phyloP scores from a whole-genome alignment of 2,329 filamentous ascomycete species.

The Fusarium abutilonis region DNA sequence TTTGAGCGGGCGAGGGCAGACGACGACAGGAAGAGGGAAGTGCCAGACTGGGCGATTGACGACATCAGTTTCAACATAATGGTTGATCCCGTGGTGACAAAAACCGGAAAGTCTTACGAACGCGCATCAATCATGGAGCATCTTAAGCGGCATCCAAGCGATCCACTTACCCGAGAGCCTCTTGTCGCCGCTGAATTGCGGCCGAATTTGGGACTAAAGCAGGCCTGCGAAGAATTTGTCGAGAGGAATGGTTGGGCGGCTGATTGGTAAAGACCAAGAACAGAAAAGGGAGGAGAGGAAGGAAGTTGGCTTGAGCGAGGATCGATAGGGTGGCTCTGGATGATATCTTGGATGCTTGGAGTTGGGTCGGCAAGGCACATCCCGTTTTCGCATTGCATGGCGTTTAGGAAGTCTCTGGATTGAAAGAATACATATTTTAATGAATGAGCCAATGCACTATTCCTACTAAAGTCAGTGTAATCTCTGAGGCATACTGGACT shows the following conservation, averaged over 20 bases:
- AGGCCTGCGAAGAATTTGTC: slow-evolving; percentile 86
- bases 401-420: slow-evolving; percentile 11
- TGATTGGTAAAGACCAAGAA: slow-evolving; percentile 71
- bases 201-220: slow-evolving; percentile 82
- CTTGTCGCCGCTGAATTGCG: slow-evolving; percentile 75
- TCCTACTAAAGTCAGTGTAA: no score
- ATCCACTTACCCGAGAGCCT: slow-evolving; percentile 85
- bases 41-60: slow-evolving; percentile 81
- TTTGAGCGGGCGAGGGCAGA: slow-evolving; percentile 63
- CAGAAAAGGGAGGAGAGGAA: background rate
- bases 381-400: slow-evolving; percentile 19
- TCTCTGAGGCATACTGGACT: no score
- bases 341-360: slow-evolving; percentile 15
- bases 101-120: slow-evolving; percentile 91
- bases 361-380: slow-evolving; percentile 8
- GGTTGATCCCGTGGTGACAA: slow-evolving; percentile 77
- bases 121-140: slow-evolving; percentile 86
- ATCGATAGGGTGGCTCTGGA: background rate
- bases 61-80: slow-evolving; percentile 79
- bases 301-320: background rate
- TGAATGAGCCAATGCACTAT: no score
- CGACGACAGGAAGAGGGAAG: slow-evolving; percentile 62
- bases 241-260: slow-evolving; percentile 90
- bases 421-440: background rate
- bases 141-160: slow-evolving; percentile 76